A percentile compares a stretch with the other conserved stretches of the same genome.
Evolutionary conservation across 495 filamentous ascomycete species (phyloP).

Genomic region (Trichocladium uniseriatum): DNA sequence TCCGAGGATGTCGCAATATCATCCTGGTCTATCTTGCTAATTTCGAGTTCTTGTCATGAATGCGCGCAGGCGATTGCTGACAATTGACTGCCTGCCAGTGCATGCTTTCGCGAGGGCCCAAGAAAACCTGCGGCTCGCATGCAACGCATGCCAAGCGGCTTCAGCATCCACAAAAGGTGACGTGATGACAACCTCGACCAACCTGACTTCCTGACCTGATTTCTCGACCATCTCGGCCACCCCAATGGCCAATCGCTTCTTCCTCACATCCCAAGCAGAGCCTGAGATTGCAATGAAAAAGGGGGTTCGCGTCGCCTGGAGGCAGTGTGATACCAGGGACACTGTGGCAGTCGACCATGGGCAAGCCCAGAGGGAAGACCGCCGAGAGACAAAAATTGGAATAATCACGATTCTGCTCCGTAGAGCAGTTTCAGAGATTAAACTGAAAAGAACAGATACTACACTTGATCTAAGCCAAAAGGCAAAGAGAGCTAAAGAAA

Average conservation of each 20-base stretch:
- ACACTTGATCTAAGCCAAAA: conserved; percentile 97
- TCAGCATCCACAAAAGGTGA: no score
- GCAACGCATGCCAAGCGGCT: no score
- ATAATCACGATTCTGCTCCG: conserved; percentile 69
- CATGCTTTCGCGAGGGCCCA: no score
- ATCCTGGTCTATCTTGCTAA: no score
- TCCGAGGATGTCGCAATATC: no score
- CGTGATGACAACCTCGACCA: no score
- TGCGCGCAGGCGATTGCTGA: no score
- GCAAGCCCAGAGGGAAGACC: conserved; percentile 57
- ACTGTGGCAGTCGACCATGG: conserved; percentile 59
- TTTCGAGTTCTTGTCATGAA: no score
- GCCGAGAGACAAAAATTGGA: conserved; percentile 57
- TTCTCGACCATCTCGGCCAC: no score
- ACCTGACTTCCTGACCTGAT: no score
- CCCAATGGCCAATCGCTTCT: conserved; percentile 34
- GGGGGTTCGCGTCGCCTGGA: conserved; percentile 66
- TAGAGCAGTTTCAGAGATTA: conserved; percentile 67
- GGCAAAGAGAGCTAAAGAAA: conserved; percentile 38
- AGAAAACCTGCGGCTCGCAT: no score
- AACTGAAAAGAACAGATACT: conserved; percentile 99
- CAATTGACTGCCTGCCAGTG: no score
- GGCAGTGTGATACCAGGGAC: conserved; percentile 84
- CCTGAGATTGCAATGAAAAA: conserved; percentile 45
- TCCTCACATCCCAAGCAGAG: conserved; percentile 52